Conservation (phyloP, 495 filamentous ascomycete species). For the Talaromyces borbonicus region DNA sequence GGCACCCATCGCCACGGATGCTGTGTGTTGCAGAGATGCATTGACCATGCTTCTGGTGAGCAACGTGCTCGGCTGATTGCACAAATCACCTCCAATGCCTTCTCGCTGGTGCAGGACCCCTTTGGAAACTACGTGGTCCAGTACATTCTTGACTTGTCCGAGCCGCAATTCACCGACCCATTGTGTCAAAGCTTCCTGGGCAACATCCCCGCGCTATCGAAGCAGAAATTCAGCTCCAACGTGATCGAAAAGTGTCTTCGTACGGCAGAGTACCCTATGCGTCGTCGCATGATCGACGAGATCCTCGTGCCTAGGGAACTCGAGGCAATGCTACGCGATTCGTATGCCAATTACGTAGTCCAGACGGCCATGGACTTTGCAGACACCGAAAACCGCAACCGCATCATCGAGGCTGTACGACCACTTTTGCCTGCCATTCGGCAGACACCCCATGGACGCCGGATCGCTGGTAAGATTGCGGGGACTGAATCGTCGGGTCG, state of each 20-base stretch:
- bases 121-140: conserved; percentile 98
- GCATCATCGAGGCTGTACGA: conserved; percentile 72
- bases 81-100: conserved; percentile 74
- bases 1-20: conserved; percentile 97
- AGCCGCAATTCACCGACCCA: conserved; percentile 72
- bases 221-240: conserved; percentile 98
- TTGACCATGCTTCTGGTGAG: conserved; percentile 84
- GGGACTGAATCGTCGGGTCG: conserved; percentile 28
- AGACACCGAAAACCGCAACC: conserved; percentile 55
- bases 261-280: conserved; percentile 56
- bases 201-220: conserved; percentile 67
- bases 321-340: conserved; percentile 78
- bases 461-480: conserved; percentile 77
- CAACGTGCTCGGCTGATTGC: conserved; percentile 82
- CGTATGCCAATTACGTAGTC: conserved; percentile 93
- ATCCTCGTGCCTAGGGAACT: conserved; percentile 66
- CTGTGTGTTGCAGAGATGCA: conserved; percentile 95
- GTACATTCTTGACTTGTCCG: conserved; percentile 90
- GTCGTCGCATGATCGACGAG: conserved; percentile 75
- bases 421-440: conserved; percentile 74
- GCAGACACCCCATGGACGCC: conserved; percentile 83
- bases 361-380: conserved; percentile 91
- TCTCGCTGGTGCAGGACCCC: conserved; percentile 82
- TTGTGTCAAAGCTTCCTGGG: conserved; percentile 67
- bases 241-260: conserved; percentile 97